Evolutionary conservation across 768 basidiomycete species (phyloP).

Genomic region (Tricholoma furcatifolium): DNA sequence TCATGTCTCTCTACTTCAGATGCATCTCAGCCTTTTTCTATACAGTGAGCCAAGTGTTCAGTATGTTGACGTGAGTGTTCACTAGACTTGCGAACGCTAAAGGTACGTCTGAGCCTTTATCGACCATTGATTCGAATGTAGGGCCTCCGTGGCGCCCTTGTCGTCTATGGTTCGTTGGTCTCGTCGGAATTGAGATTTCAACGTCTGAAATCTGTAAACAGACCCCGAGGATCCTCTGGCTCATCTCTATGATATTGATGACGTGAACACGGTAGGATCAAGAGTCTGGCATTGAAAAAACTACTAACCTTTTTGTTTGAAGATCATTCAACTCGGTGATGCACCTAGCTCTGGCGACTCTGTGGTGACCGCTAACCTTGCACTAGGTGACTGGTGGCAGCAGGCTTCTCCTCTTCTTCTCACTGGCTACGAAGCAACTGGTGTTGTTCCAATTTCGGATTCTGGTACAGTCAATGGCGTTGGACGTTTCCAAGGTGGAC

Average conservation of each 20-base stretch:
- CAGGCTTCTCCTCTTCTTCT: slow-evolving; percentile 23
- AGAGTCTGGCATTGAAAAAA: not conserved
- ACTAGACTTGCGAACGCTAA: not conserved
- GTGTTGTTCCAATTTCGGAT: slow-evolving; percentile 29
- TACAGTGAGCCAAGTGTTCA: slow-evolving; percentile 25
- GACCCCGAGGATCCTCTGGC: slow-evolving; percentile 13
- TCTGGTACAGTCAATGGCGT: slow-evolving; percentile 45
- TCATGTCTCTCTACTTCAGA: not conserved
- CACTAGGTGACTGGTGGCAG: slow-evolving; percentile 44
- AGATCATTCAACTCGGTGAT: slow-evolving; percentile 19
- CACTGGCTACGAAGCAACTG: slow-evolving; percentile 21
- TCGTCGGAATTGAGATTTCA: not conserved
- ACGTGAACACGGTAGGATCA: slow-evolving; percentile 12
- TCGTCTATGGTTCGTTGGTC: slow-evolving; percentile 29
- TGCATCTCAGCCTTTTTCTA: not conserved
- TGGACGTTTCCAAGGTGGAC: slow-evolving; percentile 40
- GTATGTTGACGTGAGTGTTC: slow-evolving; percentile 25
- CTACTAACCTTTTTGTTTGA: not conserved
- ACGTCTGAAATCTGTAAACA: not conserved
- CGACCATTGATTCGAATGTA: slow-evolving; percentile 1
- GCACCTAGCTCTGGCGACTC: slow-evolving; percentile 5
- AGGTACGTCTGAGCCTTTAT: not conserved
- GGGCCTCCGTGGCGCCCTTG: slow-evolving; percentile 32
- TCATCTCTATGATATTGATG: slow-evolving; percentile 16
- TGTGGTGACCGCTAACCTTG: slow-evolving; percentile 20